Conservation (phyloP, 805 yeast genomes). For the Huiozyma naganishii region DNA sequence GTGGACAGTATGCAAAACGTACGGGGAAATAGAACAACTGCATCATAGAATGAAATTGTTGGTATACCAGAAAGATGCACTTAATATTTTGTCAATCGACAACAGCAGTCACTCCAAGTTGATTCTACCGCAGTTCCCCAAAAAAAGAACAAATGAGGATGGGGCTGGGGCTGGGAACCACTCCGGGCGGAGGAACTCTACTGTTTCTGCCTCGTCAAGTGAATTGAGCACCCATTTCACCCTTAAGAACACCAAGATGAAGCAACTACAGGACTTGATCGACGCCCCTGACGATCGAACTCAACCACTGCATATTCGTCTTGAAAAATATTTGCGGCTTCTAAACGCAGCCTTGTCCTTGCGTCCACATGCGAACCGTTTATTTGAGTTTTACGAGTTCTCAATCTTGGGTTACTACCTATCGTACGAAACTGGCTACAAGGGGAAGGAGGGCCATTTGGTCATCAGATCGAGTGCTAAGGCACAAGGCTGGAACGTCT, state of each 20-base stretch:
- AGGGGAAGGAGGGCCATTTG: conserved; percentile 83
- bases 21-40: conserved; percentile 59
- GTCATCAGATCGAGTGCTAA: conserved; percentile 74
- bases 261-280: conserved; percentile 22
- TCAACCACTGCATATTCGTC: conserved; percentile 24
- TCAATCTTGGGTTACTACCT: conserved; percentile 80
- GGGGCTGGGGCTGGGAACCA: neutral
- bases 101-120: conserved; percentile 15
- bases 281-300: conserved; percentile 17
- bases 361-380: conserved; percentile 69
- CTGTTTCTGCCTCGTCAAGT: conserved; percentile 1
- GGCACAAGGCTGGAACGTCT: conserved; percentile 92
- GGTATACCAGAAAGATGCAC: conserved; percentile 33
- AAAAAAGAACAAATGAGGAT: conserved; percentile 1
- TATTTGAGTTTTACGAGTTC: conserved; percentile 81
- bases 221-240: conserved; percentile 1
- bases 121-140: conserved; percentile 24
- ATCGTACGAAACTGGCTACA: conserved; percentile 68
- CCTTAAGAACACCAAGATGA: conserved; percentile 15
- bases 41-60: conserved; percentile 58
- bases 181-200: neutral
- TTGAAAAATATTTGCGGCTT: conserved; percentile 59
- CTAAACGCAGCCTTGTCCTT: conserved; percentile 50
- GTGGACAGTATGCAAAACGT: conserved; percentile 70
- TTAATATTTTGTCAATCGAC: conserved; percentile 19